These are phyloP conservation scores for Pythium volutum DNA, from an alignment of 352 stramenopile genomes.

Conservation along the genomic window DNA sequence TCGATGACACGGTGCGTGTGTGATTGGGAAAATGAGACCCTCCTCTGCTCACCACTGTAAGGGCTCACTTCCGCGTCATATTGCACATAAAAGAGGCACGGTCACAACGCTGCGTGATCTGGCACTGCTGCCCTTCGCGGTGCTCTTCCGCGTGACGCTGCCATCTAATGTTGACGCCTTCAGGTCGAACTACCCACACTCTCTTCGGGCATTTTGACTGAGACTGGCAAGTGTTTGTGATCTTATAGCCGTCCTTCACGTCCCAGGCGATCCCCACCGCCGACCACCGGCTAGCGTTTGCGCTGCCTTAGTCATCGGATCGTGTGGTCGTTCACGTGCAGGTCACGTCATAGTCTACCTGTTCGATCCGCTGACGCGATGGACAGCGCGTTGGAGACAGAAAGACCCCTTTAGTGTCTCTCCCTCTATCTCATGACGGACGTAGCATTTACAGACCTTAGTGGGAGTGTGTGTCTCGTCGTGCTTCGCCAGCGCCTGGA, in stretches of 20 bases:
- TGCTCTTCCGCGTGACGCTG: constrained; percentile 15
- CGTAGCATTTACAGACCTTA: background rate
- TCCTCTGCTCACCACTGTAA: too few relatives aligned
- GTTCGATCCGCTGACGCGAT: constrained; percentile 1
- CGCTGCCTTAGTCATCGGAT: background rate
- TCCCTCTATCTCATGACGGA: too few relatives aligned
- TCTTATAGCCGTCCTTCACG: constrained; percentile 10
- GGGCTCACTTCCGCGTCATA: too few relatives aligned
- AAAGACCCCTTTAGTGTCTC: too few relatives aligned
- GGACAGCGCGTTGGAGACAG: constrained; percentile 9
- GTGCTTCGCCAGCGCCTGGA: constrained; percentile 9
- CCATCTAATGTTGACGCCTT: constrained; percentile 19
- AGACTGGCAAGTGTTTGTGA: background rate
- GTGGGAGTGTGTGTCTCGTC: constrained; percentile 3
- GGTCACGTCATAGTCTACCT: constrained; percentile 3
- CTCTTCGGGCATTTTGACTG: too few relatives aligned
- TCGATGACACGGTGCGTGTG: constrained; percentile 17
- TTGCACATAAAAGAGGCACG: too few relatives aligned
- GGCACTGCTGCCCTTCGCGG: constrained; percentile 14
- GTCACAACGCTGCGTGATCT: constrained; percentile 14
- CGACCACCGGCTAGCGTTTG: constrained; percentile 14
- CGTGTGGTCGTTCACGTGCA: background rate
- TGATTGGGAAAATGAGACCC: too few relatives aligned
- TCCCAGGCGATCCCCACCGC: constrained; percentile 7
- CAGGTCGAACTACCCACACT: background rate